These are phyloP conservation scores for Lactarius psammicola DNA, from an alignment of 768 basidiomycete species.

Conservation along the genomic window DNA sequence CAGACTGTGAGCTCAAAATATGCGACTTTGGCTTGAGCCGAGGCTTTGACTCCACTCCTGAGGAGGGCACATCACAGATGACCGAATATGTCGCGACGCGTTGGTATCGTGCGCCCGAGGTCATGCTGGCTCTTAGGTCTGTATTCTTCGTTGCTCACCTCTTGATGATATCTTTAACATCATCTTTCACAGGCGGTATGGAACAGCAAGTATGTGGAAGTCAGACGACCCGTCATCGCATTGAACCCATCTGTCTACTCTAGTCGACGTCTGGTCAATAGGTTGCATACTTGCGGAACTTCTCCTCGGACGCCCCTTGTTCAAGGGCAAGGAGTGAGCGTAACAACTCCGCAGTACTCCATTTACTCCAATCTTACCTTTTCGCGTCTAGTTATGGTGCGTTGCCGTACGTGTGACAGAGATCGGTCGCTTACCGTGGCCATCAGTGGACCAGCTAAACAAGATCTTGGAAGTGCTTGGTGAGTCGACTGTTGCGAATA, in stretches of 20 bases:
- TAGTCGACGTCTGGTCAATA: conserved; percentile 96
- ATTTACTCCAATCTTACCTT: conserved; percentile 31
- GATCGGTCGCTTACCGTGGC: conserved; percentile 15
- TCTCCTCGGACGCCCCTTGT: conserved; percentile 79
- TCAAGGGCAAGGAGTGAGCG: conserved; percentile 96
- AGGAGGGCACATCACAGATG: conserved; percentile 67
- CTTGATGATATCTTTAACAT: conserved; percentile 8
- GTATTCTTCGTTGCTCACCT: conserved; percentile 3
- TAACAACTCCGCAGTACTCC: conserved; percentile 8
- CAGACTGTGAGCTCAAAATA: conserved; percentile 96
- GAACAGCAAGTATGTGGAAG: conserved; percentile 72
- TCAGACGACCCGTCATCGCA: background rate
- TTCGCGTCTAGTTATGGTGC: conserved; percentile 69
- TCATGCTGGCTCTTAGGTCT: conserved; percentile 89
- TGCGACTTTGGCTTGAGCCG: conserved; percentile 96
- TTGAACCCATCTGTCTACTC: conserved; percentile 3
- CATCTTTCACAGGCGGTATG: conserved; percentile 59
- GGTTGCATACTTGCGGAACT: conserved; percentile 94
- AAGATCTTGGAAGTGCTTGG: conserved; percentile 90
- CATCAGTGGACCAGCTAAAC: conserved; percentile 85
- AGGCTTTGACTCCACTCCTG: conserved; percentile 70
- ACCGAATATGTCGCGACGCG: conserved; percentile 96
- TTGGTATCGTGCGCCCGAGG: conserved; percentile 96
- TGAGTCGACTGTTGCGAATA: conserved; percentile 32
- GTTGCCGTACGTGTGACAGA: conserved; percentile 31